phyloP scores from a whole-genome alignment of 1,284 basidiomycete genomes.

The Xanthoconium separans region DNA sequence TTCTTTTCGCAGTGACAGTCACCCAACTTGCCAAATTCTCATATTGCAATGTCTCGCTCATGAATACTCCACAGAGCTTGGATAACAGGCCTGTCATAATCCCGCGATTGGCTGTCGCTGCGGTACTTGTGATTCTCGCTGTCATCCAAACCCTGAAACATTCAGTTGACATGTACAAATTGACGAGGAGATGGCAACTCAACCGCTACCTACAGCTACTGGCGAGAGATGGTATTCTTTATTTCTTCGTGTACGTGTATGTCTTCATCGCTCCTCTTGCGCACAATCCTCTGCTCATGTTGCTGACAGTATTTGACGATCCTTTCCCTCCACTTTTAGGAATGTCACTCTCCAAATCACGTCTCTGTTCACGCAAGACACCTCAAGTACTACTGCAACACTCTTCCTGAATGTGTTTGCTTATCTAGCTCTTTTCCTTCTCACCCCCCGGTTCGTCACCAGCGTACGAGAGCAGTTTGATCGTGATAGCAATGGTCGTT shows the following conservation, averaged over 20 bases:
- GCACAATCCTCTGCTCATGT: not conserved
- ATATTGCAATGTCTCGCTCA: not conserved
- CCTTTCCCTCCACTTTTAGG: not conserved
- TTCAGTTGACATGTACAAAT: not conserved
- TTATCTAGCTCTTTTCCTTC: not conserved
- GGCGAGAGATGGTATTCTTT: constrained; percentile 1
- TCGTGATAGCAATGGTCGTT: not conserved
- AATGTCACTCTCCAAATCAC: not conserved
- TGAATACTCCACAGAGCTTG: not conserved
- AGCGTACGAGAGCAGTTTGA: constrained; percentile 1
- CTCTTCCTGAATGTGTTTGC: not conserved
- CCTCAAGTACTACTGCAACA: not conserved
- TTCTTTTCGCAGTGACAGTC: not conserved
- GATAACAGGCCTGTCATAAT: not conserved
- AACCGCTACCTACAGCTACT: not conserved
- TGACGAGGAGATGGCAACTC: not conserved
- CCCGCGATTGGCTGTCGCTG: not conserved
- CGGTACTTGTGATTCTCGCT: not conserved
- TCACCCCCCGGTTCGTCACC: constrained; percentile 2
- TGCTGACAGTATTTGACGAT: not conserved
- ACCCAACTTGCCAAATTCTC: not conserved
- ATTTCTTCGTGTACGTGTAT: not conserved
- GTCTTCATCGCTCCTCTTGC: not conserved
- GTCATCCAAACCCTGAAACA: not conserved
- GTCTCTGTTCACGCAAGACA: not conserved